Percentiles rank a stretch among this genome's conserved stretches.
phyloP scores from a whole-genome alignment of 768 basidiomycete genomes.

The Filobasidium floriforme region DNA sequence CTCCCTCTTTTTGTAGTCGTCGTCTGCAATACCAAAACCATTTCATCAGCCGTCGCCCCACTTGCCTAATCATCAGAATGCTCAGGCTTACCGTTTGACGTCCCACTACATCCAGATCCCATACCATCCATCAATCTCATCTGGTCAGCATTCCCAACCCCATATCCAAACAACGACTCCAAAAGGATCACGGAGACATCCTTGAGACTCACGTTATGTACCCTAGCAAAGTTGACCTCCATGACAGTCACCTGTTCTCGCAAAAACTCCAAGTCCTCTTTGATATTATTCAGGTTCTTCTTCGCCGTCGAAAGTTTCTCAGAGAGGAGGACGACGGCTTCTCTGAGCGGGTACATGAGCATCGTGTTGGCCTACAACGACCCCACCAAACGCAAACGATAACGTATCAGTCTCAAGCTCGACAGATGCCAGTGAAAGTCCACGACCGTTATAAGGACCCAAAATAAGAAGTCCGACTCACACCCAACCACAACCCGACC shows the following conservation, averaged over 20 bases:
- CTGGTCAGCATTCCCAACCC: background rate
- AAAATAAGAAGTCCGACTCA: no score
- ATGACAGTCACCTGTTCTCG: conserved; percentile 92
- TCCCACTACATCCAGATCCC: conserved; percentile 21
- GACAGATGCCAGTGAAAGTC: no score
- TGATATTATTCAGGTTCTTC: conserved; percentile 57
- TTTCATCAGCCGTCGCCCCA: background rate
- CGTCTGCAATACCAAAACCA: background rate
- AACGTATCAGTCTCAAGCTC: no score
- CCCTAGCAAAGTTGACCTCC: conserved; percentile 89
- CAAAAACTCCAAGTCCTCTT: conserved; percentile 85
- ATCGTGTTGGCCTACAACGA: conserved; percentile 98
- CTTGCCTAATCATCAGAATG: background rate
- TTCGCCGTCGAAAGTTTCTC: conserved; percentile 70
- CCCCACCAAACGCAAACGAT: no score
- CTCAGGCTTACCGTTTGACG: conserved; percentile 20
- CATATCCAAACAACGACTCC: no score
- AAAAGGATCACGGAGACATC: background rate
- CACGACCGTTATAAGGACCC: no score
- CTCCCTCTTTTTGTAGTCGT: conserved; percentile 2
- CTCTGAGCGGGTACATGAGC: conserved; percentile 80
- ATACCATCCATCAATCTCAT: background rate
- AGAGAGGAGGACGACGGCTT: conserved; percentile 64
- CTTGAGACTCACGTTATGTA: conserved; percentile 60
- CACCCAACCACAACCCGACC: conserved; percentile 92